Evolutionary conservation across 2,329 filamentous ascomycete genomes (phyloP), one percentile per base, ranked within the genome.

Genomic region (Trichoderma arundinaceum): DNA sequence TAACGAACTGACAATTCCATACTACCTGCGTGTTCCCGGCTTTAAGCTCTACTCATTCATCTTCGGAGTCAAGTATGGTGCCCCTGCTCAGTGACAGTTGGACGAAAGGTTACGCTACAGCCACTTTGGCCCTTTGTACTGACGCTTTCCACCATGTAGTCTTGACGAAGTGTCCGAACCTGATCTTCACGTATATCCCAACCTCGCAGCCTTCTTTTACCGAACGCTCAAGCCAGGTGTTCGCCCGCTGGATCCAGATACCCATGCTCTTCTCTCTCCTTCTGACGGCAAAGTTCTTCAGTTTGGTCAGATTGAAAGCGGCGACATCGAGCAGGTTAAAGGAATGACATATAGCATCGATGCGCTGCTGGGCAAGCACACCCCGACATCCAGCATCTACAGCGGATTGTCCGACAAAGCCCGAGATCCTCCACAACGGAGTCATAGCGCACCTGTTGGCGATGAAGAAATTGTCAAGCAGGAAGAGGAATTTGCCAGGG

Each of bases 271-370:
- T 5, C 81, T 98, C 7, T 95, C 92, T 0, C 96, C 95, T 1
- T 88, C 95, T 5, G 95, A 99, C 76, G 95, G 95, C 53, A 90
- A 91, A 69, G 86, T 99, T 52, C 86, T 99, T 32, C 94, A 98
- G 73, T 97, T 93, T 72, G 95, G 95, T 10, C 89, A 88, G 71
- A 97, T 99, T 65, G 90, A 96, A 73, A 88, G 94, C 72, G 94
- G 94, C 54, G 92, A 97, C 74, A 96, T 99, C 49, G 95, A 99
- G 77, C 95, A 99, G 80, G 94, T 99, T 69, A 99, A 99, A 80
- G 95, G 95, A 67, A 95, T 99, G 84, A 99, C 95, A 0, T 99
- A 99, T 79, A 96, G 90, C 70, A 86, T 99, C 63, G 95, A 99
- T 75, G 94, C 95, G 7, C 85, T 99, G 1, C 85, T 99, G 1